phyloP scores from a whole-genome alignment of 1,284 basidiomycete genomes.

The Apiotrichum siamense region DNA sequence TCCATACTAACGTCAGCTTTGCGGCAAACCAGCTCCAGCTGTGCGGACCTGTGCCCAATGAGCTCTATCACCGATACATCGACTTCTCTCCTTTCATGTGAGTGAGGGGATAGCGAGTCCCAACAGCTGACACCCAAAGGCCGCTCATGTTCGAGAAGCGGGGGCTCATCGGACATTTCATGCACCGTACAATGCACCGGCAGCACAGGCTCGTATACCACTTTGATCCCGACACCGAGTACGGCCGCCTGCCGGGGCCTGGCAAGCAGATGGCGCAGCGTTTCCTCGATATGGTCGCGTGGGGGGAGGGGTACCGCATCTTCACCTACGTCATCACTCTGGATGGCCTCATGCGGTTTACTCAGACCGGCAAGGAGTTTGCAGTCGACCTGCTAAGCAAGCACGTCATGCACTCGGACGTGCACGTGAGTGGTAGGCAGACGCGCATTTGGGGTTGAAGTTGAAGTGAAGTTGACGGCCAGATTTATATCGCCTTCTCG shows the following conservation, averaged over 20 bases:
- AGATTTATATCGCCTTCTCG: conserved; percentile 41
- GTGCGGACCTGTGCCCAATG: conserved; percentile 49
- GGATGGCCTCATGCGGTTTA: conserved; percentile 51
- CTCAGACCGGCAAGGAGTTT: conserved; percentile 54
- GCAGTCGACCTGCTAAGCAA: conserved; percentile 52
- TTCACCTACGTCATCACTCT: conserved; percentile 53
- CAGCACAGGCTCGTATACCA: conserved; percentile 52
- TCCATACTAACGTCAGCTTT: conserved; percentile 44
- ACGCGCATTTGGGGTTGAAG: no score
- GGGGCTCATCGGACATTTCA: conserved; percentile 47
- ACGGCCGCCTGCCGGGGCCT: conserved; percentile 38
- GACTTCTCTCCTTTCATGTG: conserved; percentile 51
- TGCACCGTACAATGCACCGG: conserved; percentile 49
- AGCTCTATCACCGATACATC: conserved; percentile 52
- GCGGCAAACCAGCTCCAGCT: conserved; percentile 52
- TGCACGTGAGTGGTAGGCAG: conserved; percentile 34
- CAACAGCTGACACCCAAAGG: no score
- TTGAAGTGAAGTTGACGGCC: background rate
- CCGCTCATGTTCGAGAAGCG: conserved; percentile 48
- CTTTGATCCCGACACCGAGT: conserved; percentile 48
- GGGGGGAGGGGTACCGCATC: conserved; percentile 49
- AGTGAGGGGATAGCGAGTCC: no score
- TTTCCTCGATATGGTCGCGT: conserved; percentile 50
- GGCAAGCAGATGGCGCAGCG: conserved; percentile 30
- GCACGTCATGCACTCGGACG: conserved; percentile 55